phyloP scores from a whole-genome alignment of 192 early-diverging fungal genomes.

The Coemansia sp. region DNA sequence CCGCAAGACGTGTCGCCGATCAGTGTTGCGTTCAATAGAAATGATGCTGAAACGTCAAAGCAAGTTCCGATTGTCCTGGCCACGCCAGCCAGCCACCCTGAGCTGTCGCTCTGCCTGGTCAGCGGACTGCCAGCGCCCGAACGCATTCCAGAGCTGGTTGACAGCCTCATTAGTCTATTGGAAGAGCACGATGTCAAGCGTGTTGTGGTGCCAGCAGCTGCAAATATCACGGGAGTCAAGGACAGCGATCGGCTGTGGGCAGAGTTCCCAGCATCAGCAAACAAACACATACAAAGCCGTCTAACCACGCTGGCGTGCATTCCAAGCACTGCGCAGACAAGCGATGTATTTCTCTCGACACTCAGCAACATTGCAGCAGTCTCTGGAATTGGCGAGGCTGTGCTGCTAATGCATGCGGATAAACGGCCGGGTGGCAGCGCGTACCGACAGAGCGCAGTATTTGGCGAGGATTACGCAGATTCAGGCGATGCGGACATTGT shows the following conservation, averaged over 20 bases:
- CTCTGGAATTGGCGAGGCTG: slow-evolving; percentile 18
- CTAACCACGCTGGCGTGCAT: slow-evolving; percentile 8
- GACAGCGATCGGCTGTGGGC: slow-evolving; percentile 20
- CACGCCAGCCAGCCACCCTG: background rate
- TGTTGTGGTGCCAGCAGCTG: slow-evolving; percentile 30
- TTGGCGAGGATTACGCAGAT: slow-evolving; percentile 43
- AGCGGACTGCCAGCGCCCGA: slow-evolving; percentile 35
- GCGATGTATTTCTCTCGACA: slow-evolving; percentile 31
- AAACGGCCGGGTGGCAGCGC: slow-evolving; percentile 43
- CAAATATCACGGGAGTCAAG: slow-evolving; percentile 18
- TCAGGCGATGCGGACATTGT: slow-evolving; percentile 20
- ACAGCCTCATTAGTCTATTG: slow-evolving; percentile 17
- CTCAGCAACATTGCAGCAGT: slow-evolving; percentile 19
- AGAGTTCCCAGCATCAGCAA: background rate
- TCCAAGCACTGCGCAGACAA: slow-evolving; percentile 21
- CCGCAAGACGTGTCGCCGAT: slow-evolving; percentile 1
- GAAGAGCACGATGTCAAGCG: slow-evolving; percentile 26
- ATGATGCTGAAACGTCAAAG: background rate
- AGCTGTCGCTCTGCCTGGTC: slow-evolving; percentile 37
- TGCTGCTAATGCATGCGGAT: slow-evolving; percentile 28
- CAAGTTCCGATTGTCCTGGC: slow-evolving; percentile 17
- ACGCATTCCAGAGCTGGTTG: slow-evolving; percentile 29
- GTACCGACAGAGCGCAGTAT: slow-evolving; percentile 26
- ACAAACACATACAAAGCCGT: background rate
- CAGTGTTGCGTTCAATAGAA: background rate